phyloP scores from a whole-genome alignment of 2,329 filamentous ascomycete species.

The Cryoendolithus antarcticus region DNA sequence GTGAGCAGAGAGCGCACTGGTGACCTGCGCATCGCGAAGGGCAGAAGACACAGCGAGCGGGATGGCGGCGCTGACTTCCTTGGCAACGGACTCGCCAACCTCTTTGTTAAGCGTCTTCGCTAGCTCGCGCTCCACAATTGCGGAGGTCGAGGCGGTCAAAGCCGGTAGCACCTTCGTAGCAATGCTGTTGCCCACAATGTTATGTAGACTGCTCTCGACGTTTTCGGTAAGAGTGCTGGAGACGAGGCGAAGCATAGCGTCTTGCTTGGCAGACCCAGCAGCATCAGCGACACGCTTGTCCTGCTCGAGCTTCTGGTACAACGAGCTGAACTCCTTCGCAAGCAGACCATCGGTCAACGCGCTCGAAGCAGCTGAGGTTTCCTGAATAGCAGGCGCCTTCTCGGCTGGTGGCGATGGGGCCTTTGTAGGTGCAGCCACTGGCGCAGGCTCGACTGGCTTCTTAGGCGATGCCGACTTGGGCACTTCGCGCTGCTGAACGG shows the following conservation, averaged over 20 bases:
- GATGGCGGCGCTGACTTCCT: slow-evolving; percentile 59
- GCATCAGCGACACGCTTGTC: slow-evolving; percentile 56
- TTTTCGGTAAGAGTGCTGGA: slow-evolving; percentile 58
- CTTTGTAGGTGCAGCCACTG: not conserved
- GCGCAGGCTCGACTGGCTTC: slow-evolving; percentile 1
- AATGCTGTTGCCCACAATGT: slow-evolving; percentile 66
- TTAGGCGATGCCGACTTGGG: not conserved
- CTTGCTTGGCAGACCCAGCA: slow-evolving; percentile 52
- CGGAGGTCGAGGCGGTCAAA: slow-evolving; percentile 54
- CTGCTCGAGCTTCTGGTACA: slow-evolving; percentile 53
- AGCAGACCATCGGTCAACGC: no score
- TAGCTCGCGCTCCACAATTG: slow-evolving; percentile 60
- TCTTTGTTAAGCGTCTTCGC: slow-evolving; percentile 54
- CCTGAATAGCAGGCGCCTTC: slow-evolving; percentile 3
- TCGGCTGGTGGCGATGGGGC: slow-evolving; percentile 3
- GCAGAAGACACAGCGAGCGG: slow-evolving; percentile 55
- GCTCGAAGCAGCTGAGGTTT: slow-evolving; percentile 7
- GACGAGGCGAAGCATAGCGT: slow-evolving; percentile 55
- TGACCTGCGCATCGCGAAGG: slow-evolving; percentile 60
- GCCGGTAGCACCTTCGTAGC: slow-evolving; percentile 63
- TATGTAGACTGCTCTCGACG: slow-evolving; percentile 62
- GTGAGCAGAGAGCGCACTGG: slow-evolving; percentile 60
- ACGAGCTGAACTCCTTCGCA: slow-evolving; percentile 38
- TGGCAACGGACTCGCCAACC: slow-evolving; percentile 53
- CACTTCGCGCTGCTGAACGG: not conserved